A percentile compares a stretch with the other conserved stretches of the same genome.
Evolutionary conservation across 2,329 filamentous ascomycete genomes (phyloP).

Genomic region (Paecilomyces sp.): DNA sequence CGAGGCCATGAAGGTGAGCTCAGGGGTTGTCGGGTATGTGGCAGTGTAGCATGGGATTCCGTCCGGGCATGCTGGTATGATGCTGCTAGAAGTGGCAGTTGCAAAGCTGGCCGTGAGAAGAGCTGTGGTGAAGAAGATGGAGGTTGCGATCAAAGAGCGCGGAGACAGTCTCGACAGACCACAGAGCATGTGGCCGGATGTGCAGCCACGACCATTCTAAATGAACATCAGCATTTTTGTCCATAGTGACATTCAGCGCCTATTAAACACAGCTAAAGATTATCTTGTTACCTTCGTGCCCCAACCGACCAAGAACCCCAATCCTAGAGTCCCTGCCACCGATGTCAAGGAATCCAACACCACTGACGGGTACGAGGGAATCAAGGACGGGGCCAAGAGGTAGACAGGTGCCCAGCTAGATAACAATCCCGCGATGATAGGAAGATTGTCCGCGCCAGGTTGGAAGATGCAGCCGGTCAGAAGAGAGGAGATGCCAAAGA

Average conservation of each 20-base stretch:
- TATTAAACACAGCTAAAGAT: not conserved
- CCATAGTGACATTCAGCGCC: not conserved
- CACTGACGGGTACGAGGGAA: conserved; percentile 35
- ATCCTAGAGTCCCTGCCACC: conserved; percentile 30
- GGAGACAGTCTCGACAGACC: conserved; percentile 43
- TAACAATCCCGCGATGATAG: conserved; percentile 41
- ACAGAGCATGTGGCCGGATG: conserved; percentile 51
- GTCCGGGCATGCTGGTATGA: conserved; percentile 32
- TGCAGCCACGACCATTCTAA: conserved; percentile 44
- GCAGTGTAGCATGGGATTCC: conserved; percentile 40
- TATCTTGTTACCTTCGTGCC: conserved; percentile 42
- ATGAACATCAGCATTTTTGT: not conserved
- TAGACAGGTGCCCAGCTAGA: conserved; percentile 38
- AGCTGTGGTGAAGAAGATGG: conserved; percentile 37
- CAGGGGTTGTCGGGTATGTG: conserved; percentile 32
- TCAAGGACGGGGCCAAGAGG: conserved; percentile 35
- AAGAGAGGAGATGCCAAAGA: conserved; percentile 45
- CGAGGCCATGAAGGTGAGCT: conserved; percentile 27
- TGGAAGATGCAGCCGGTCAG: conserved; percentile 34
- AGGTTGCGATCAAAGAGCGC: conserved; percentile 43
- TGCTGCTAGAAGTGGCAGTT: conserved; percentile 18
- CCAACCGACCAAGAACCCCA: conserved; percentile 43
- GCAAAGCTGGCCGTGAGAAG: conserved; percentile 36
- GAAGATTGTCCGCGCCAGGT: conserved; percentile 35
- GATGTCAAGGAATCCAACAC: conserved; percentile 24